phyloP scores from a whole-genome alignment of 73 alveolate species.

The Paramecium octaurelia region DNA sequence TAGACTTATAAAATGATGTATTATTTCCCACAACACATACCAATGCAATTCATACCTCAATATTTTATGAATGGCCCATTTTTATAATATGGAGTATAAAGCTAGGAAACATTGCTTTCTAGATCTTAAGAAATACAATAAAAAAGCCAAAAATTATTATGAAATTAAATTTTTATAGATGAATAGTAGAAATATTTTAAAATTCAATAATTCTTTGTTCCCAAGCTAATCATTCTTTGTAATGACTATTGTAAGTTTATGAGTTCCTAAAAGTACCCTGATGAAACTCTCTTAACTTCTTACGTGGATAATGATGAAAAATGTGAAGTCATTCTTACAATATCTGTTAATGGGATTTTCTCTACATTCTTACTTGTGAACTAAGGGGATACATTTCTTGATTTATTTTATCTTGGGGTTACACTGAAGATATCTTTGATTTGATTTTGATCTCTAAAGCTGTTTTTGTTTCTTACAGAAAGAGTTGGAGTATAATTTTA shows the following conservation, averaged over 20 bases:
- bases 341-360: not conserved
- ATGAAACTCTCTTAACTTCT: not conserved
- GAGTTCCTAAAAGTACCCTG: not conserved
- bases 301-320: not conserved
- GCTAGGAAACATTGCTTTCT: not conserved
- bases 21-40: not conserved
- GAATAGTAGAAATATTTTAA: not conserved
- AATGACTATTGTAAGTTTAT: not conserved
- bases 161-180: not conserved
- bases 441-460: not conserved
- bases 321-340: constrained; percentile 22
- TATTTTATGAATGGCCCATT: not conserved
- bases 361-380: not conserved
- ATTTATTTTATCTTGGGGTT: not conserved
- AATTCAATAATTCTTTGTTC: not conserved
- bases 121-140: not conserved
- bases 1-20: not conserved
- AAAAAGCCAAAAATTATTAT: not conserved
- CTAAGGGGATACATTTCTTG: not conserved
- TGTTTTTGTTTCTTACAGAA: not conserved
- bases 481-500: not conserved
- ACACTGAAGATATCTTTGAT: not conserved
- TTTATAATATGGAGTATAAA: not conserved
- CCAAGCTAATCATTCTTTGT: not conserved
- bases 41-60: not conserved